Conservation (phyloP, 148 eudicot genomes). For the Pouteria glomerata region DNA sequence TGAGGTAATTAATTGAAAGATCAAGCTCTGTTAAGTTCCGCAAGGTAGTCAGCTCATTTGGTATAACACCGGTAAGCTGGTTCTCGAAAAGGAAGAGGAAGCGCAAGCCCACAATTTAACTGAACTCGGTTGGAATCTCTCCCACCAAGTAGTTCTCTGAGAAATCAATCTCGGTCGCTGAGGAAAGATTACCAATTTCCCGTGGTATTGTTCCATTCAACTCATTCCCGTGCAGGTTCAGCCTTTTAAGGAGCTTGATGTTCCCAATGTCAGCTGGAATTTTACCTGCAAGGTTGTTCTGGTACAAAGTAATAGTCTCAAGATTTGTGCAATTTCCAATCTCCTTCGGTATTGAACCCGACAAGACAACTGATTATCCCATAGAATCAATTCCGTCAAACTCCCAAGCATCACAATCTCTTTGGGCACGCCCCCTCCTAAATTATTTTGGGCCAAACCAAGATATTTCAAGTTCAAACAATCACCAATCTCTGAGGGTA, state of each 20-base stretch:
- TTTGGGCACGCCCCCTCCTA: slow-evolving; percentile 63
- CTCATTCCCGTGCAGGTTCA: slow-evolving; percentile 69
- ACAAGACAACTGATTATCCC: slow-evolving; percentile 64
- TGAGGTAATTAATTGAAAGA: slow-evolving; percentile 72
- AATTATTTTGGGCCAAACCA: slow-evolving; percentile 79
- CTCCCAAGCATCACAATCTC: slow-evolving; percentile 62
- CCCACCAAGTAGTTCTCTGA: slow-evolving; percentile 74
- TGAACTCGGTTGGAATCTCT: slow-evolving; percentile 67
- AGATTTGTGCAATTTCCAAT: slow-evolving; percentile 74
- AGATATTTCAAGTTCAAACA: slow-evolving; percentile 55
- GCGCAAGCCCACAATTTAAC: slow-evolving; percentile 43
- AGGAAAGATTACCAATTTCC: slow-evolving; percentile 76
- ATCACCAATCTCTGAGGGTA: slow-evolving; percentile 70
- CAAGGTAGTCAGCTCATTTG: slow-evolving; percentile 56
- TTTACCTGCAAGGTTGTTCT: slow-evolving; percentile 69
- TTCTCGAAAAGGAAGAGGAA: slow-evolving; percentile 78
- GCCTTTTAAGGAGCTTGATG: slow-evolving; percentile 36
- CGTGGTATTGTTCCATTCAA: slow-evolving; percentile 83
- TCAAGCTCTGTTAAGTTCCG: slow-evolving; percentile 67
- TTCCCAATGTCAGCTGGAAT: slow-evolving; percentile 71
- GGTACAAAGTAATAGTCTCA: slow-evolving; percentile 66
- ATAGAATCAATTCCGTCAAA: slow-evolving; percentile 65
- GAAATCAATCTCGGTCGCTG: slow-evolving; percentile 69
- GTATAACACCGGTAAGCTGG: slow-evolving; percentile 65
- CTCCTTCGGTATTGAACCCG: slow-evolving; percentile 72